phyloP scores from a whole-genome alignment of 1,284 basidiomycete species.

The Moesziomyces sp. region DNA sequence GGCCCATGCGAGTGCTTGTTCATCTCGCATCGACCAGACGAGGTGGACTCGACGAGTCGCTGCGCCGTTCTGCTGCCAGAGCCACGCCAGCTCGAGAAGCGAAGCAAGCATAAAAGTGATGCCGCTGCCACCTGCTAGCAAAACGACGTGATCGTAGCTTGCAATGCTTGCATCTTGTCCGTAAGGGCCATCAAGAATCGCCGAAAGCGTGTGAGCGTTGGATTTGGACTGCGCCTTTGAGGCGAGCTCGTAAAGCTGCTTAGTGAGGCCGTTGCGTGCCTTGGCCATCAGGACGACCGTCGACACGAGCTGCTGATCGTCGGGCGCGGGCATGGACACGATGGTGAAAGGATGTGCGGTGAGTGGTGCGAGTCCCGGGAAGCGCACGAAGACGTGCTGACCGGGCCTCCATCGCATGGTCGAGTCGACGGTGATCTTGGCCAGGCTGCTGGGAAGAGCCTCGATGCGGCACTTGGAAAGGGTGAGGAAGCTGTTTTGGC shows the following conservation, averaged over 20 bases:
- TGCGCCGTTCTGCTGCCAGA: slow-evolving; percentile 31
- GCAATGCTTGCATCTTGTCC: slow-evolving; percentile 40
- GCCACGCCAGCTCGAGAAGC: slow-evolving; percentile 45
- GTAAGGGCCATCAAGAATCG: slow-evolving; percentile 58
- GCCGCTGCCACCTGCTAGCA: slow-evolving; percentile 55
- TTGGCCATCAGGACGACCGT: slow-evolving; percentile 47
- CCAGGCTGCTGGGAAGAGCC: slow-evolving; percentile 31
- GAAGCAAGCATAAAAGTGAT: slow-evolving; percentile 52
- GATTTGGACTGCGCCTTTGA: background rate
- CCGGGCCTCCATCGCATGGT: slow-evolving; percentile 57
- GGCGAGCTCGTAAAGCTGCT: slow-evolving; percentile 24
- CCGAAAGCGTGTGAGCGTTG: slow-evolving; percentile 6
- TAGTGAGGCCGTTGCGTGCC: slow-evolving; percentile 43
- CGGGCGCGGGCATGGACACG: slow-evolving; percentile 47
- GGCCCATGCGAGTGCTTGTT: slow-evolving; percentile 19
- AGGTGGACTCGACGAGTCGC: slow-evolving; percentile 19
- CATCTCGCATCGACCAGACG: slow-evolving; percentile 43
- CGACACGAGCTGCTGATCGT: slow-evolving; percentile 34
- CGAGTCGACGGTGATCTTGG: slow-evolving; percentile 52
- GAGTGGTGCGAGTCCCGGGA: slow-evolving; percentile 47
- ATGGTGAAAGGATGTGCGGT: slow-evolving; percentile 64
- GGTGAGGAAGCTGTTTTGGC: slow-evolving; percentile 37
- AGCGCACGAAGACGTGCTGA: slow-evolving; percentile 61
- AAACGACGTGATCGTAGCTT: slow-evolving; percentile 26
- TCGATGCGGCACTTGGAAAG: slow-evolving; percentile 27